A percentile compares a stretch with the other conserved stretches of the same genome.
phyloP scores from a whole-genome alignment of 2,329 filamentous ascomycete genomes.

The Aureobasidium musti region DNA sequence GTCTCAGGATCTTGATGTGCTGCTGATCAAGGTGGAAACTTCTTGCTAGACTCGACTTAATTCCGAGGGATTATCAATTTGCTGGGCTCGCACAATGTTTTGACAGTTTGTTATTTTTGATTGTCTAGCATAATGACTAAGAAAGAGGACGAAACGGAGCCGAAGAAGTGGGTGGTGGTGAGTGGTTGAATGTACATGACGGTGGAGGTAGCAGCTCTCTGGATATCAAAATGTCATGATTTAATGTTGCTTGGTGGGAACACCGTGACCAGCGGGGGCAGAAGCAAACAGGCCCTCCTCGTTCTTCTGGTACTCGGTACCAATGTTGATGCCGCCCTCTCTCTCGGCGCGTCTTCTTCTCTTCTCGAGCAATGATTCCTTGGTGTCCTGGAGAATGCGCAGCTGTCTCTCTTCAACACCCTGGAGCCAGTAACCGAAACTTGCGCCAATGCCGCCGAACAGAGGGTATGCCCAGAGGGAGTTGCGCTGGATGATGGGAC shows the following conservation, averaged over 20 bases:
- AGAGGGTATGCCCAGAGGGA: conserved; percentile 90
- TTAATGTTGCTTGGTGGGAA: conserved; percentile 24
- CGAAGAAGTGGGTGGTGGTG: neutral
- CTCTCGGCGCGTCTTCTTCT: conserved; percentile 72
- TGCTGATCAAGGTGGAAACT: too few relatives aligned
- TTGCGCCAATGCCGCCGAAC: conserved; percentile 80
- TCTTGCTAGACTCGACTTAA: neutral
- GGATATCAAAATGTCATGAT: conserved; percentile 9
- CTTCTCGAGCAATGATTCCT: conserved; percentile 83
- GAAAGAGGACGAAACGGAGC: neutral
- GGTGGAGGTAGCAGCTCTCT: conserved; percentile 9
- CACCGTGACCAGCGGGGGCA: neutral
- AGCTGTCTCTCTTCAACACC: conserved; percentile 84
- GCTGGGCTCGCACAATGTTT: too few relatives aligned
- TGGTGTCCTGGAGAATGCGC: conserved; percentile 73
- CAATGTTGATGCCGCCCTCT: conserved; percentile 49
- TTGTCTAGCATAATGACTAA: conserved; percentile 15
- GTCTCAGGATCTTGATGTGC: too few relatives aligned
- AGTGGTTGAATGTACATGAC: conserved; percentile 5
- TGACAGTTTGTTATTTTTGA: neutral
- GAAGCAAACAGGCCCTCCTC: conserved; percentile 39
- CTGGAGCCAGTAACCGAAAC: conserved; percentile 96
- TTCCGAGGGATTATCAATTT: neutral
- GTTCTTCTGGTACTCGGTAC: conserved; percentile 39
- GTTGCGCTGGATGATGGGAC: conserved; percentile 82